Conservation (phyloP, 495 filamentous ascomycete species). For the Physcia stellaris region DNA sequence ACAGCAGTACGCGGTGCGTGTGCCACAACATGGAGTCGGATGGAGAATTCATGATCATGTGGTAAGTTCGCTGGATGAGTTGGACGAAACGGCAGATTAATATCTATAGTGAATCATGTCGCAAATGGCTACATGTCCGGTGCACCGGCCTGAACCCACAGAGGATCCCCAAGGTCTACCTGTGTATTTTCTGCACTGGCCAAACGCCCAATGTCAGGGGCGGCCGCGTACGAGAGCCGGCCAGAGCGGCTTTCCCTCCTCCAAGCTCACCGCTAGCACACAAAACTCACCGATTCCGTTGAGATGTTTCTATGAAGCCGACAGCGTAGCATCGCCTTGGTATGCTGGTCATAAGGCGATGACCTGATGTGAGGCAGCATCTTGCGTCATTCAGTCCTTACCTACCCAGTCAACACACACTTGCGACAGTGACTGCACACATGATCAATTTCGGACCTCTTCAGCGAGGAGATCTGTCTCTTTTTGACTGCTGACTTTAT, state of each 20-base stretch:
- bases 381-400: neutral
- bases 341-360: too few species aligned
- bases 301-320: too few species aligned
- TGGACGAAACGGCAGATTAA: conserved; percentile 10
- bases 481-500: too few species aligned
- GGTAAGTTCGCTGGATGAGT: conserved; percentile 32
- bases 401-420: too few species aligned
- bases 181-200: conserved; percentile 62
- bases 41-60: conserved; percentile 69
- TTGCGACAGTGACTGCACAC: too few species aligned
- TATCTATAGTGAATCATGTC: conserved; percentile 60
- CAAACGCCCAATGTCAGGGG: conserved; percentile 57
- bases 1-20: conserved; percentile 53
- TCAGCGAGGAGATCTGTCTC: too few species aligned
- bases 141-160: conserved; percentile 60
- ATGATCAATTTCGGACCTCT: too few species aligned
- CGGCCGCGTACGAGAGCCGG: conserved; percentile 45
- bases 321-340: too few species aligned
- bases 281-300: conserved; percentile 44
- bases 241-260: conserved; percentile 27
- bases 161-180: conserved; percentile 56
- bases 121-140: conserved; percentile 68
- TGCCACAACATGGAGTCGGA: conserved; percentile 54
- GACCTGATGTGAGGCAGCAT: neutral
- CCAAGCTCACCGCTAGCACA: conserved; percentile 50